Conservation (phyloP, 768 basidiomycete species). For the Postia placenta region DNA sequence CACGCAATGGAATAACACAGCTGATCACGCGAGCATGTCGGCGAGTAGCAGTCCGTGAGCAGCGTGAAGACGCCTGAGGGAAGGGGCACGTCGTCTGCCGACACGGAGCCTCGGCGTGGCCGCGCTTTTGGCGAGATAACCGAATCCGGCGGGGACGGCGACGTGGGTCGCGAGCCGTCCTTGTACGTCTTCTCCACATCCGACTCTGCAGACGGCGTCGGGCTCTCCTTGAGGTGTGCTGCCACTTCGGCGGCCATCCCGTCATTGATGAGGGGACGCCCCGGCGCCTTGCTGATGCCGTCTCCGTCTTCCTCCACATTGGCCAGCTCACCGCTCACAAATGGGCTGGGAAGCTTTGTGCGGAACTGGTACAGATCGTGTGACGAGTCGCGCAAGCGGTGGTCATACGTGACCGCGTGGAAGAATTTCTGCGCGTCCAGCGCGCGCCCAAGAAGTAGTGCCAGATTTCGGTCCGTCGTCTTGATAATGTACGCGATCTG, state of each 20-base stretch:
- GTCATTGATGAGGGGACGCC: conserved; percentile 23
- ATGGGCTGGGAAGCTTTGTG: conserved; percentile 76
- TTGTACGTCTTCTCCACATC: conserved; percentile 18
- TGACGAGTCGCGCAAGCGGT: conserved; percentile 83
- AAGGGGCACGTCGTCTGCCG: conserved; percentile 59
- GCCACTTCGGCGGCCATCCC: conserved; percentile 20
- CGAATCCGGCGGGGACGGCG: conserved; percentile 20
- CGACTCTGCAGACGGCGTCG: conserved; percentile 25
- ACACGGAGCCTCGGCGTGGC: conserved; percentile 36
- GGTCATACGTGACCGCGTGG: conserved; percentile 98
- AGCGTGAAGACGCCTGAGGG: conserved; percentile 96
- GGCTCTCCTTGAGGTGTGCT: conserved; percentile 21
- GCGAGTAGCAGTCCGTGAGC: conserved; percentile 95
- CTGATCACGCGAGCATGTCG: conserved; percentile 89
- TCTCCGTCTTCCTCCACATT: conserved; percentile 31
- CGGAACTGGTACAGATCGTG: conserved; percentile 92
- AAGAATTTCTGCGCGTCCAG: conserved; percentile 98
- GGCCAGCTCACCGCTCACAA: conserved; percentile 70
- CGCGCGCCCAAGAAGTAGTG: conserved; percentile 89
- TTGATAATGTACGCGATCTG: conserved; percentile 98
- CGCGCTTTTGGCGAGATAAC: conserved; percentile 21
- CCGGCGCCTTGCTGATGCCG: conserved; percentile 20
- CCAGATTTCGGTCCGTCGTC: conserved; percentile 94
- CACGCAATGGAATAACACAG: conserved; percentile 99
- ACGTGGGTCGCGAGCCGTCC: conserved; percentile 17